phyloP scores from a whole-genome alignment of 2,329 filamentous ascomycete species.

The Scedosporium boydii region DNA sequence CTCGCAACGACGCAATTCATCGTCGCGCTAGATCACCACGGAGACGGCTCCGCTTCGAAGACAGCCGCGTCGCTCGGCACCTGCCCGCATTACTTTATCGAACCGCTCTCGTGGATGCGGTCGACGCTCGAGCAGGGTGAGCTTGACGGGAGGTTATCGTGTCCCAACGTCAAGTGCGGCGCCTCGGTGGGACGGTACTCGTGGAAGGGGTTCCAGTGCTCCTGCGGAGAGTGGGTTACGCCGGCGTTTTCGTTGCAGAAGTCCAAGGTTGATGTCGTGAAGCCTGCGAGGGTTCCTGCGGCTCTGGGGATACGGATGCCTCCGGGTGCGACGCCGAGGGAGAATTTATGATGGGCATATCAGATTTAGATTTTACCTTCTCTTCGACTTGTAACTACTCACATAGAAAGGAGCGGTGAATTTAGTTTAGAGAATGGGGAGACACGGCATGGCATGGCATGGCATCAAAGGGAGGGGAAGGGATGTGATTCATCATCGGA shows the following conservation, averaged over 20 bases:
- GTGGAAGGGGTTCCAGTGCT: conserved; percentile 93
- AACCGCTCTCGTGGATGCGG: conserved; percentile 93
- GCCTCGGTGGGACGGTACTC: conserved; percentile 86
- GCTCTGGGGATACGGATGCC: conserved; percentile 46
- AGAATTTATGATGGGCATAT: conserved; percentile 21
- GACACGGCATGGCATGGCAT: too few species aligned
- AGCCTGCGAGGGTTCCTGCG: conserved; percentile 15
- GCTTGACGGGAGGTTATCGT: conserved; percentile 75
- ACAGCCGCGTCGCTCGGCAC: conserved; percentile 10
- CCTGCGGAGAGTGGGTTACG: conserved; percentile 81
- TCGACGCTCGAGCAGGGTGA: conserved; percentile 69
- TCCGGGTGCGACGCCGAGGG: conserved; percentile 29
- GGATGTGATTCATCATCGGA: too few species aligned
- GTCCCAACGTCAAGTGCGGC: conserved; percentile 68
- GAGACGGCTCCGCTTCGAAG: conserved; percentile 9
- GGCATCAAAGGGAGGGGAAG: too few species aligned
- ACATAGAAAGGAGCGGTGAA: background rate
- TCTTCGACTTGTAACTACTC: background rate
- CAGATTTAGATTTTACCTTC: background rate
- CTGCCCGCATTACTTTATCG: conserved; percentile 84
- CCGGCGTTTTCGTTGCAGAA: conserved; percentile 82
- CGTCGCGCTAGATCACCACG: conserved; percentile 41
- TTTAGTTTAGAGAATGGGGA: background rate
- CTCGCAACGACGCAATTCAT: conserved; percentile 53
- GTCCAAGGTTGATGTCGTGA: conserved; percentile 67